These are phyloP conservation scores for Wickerhamomyces silvicola DNA, from an alignment of 805 yeast genomes.

Conservation along the genomic window DNA sequence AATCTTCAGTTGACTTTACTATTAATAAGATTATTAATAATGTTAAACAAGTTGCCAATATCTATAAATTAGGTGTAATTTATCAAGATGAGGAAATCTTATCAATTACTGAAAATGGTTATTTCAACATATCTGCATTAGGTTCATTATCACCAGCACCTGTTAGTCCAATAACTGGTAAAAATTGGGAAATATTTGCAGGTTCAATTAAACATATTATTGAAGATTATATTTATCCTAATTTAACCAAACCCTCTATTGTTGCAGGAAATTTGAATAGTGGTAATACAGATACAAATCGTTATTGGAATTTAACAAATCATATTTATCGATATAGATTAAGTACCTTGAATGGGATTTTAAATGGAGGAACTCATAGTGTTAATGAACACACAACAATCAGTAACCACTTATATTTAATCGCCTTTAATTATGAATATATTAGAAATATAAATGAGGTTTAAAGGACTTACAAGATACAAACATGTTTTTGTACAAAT, in stretches of 20 bases:
- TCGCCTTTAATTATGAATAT: conserved; percentile 45
- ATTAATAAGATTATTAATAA: conserved; percentile 28
- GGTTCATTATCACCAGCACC: conserved; percentile 46
- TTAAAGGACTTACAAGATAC: no score
- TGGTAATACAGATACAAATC: conserved; percentile 67
- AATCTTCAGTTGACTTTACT: conserved; percentile 28
- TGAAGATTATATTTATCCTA: conserved; percentile 42
- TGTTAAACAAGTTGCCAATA: conserved; percentile 34
- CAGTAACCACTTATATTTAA: conserved; percentile 46
- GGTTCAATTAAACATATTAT: conserved; percentile 59
- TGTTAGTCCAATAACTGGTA: conserved; percentile 38
- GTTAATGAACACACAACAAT: conserved; percentile 48
- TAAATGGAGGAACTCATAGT: conserved; percentile 41
- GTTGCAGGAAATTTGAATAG: conserved; percentile 58
- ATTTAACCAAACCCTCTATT: conserved; percentile 26
- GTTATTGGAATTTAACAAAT: conserved; percentile 54
- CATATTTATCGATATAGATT: conserved; percentile 60
- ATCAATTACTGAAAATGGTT: conserved; percentile 29
- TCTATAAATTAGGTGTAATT: conserved; percentile 28
- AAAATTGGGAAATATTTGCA: conserved; percentile 48
- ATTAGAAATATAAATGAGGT: conserved; percentile 39
- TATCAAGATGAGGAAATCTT: conserved; percentile 4
- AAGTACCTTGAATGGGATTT: conserved; percentile 28
- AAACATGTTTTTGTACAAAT: no score
- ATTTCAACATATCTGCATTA: conserved; percentile 29